Percentiles rank a stretch among this genome's conserved stretches.
phyloP scores from a whole-genome alignment of 148 eudicot genomes.

The Nepenthes gracilis region DNA sequence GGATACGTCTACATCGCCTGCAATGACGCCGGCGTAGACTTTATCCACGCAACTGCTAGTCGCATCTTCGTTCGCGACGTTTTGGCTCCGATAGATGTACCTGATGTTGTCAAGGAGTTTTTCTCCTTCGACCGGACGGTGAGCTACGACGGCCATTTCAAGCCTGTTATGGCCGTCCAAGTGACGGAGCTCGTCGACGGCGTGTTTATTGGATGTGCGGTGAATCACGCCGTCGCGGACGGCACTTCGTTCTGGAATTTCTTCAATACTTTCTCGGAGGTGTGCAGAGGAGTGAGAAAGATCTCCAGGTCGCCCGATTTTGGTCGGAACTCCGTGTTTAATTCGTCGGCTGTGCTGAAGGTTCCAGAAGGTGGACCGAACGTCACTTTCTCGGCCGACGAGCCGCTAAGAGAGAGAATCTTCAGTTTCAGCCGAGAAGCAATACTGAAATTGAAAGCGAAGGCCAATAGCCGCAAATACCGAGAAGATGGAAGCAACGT shows the following conservation, averaged over 20 bases:
- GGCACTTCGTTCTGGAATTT: slow-evolving; percentile 25
- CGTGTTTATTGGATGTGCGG: slow-evolving; percentile 10
- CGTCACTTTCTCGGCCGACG: background rate
- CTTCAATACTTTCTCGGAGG: slow-evolving; percentile 15
- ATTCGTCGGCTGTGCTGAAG: slow-evolving; percentile 1
- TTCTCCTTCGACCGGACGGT: slow-evolving; percentile 15
- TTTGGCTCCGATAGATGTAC: slow-evolving; percentile 6
- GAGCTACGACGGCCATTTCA: slow-evolving; percentile 20
- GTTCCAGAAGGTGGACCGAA: slow-evolving; percentile 5
- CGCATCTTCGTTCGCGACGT: background rate
- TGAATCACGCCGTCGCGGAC: slow-evolving; percentile 19
- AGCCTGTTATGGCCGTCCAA: slow-evolving; percentile 15
- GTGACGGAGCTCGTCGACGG: slow-evolving; percentile 25
- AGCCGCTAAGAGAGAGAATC: slow-evolving; percentile 4
- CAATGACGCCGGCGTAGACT: slow-evolving; percentile 6
- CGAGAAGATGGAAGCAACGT: no score
- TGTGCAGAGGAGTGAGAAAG: slow-evolving; percentile 4
- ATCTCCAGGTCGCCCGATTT: background rate
- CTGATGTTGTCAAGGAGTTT: slow-evolving; percentile 10
- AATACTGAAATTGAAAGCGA: slow-evolving; percentile 10
- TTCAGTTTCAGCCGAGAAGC: slow-evolving; percentile 14
- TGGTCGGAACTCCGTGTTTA: background rate
- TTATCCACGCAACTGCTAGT: slow-evolving; percentile 7
- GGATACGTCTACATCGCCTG: slow-evolving; percentile 8
- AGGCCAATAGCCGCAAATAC: slow-evolving; percentile 6